These are phyloP conservation scores for Juncus inflexus DNA, from an alignment of 176 grass and related monocot genomes.

Conservation along the genomic window DNA sequence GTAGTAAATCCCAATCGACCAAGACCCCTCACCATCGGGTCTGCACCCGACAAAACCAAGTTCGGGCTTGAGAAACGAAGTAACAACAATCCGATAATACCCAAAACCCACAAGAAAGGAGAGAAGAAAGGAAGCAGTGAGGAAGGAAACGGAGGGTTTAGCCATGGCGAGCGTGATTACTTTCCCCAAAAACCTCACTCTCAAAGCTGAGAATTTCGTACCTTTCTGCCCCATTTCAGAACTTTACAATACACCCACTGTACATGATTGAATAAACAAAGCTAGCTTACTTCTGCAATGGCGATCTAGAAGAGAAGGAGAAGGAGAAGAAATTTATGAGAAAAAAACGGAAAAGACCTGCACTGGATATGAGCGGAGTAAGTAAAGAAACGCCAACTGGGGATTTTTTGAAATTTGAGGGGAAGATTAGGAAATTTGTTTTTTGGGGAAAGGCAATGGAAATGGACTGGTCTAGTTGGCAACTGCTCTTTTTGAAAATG, in stretches of 20 bases:
- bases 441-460: too few species aligned
- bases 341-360: too few species aligned
- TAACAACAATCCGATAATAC: constrained; percentile 76
- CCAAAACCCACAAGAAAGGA: constrained; percentile 44
- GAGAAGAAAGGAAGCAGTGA: constrained; percentile 23
- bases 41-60: constrained; percentile 39
- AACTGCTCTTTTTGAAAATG: too few species aligned
- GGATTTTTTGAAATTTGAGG: too few species aligned
- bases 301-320: not conserved
- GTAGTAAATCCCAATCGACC: constrained; percentile 88
- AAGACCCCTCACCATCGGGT: constrained; percentile 88
- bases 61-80: constrained; percentile 68
- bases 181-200: not conserved
- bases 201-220: not conserved
- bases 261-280: constrained; percentile 6
- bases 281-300: not conserved
- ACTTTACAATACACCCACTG: not conserved
- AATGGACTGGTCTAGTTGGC: too few species aligned
- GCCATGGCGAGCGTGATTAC: constrained; percentile 18
- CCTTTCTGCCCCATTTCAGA: constrained; percentile 22
- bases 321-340: not conserved
- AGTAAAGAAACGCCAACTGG: too few species aligned
- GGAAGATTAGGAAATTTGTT: too few species aligned
- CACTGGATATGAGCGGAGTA: too few species aligned
- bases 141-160: constrained; percentile 41